Percentiles rank a stretch among this genome's conserved stretches.
Conservation (phyloP, 1,139 yeast species). For the Geotrichum cucujoidarum region DNA sequence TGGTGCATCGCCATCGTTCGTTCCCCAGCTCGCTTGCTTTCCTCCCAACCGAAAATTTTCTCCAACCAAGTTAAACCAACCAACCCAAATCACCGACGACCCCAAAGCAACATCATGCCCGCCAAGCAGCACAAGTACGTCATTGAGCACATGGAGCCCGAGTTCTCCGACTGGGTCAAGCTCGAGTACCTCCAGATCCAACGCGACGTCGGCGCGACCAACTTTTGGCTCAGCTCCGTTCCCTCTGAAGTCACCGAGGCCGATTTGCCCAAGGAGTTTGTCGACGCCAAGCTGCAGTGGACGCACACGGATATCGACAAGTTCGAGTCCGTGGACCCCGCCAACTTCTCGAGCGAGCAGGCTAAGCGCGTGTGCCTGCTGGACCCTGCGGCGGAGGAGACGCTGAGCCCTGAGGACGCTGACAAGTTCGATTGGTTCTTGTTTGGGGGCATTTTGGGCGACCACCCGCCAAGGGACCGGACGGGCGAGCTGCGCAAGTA, state of each 20-base stretch:
- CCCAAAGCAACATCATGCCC: neutral
- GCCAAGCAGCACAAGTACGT: constrained; percentile 66
- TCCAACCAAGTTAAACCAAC: neutral
- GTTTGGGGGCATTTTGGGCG: constrained; percentile 94
- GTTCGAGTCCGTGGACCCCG: constrained; percentile 40
- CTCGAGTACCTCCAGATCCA: constrained; percentile 82
- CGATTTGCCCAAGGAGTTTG: constrained; percentile 61
- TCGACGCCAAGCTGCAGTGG: constrained; percentile 69
- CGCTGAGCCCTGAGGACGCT: constrained; percentile 65
- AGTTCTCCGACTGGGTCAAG: constrained; percentile 93
- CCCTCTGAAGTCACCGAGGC: constrained; percentile 49
- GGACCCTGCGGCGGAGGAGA: constrained; percentile 80
- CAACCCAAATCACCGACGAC: neutral
- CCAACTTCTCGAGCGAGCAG: constrained; percentile 38
- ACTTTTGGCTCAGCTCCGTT: constrained; percentile 72
- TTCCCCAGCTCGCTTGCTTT: too few relatives aligned
- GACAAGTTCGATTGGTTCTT: constrained; percentile 74
- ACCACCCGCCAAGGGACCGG: constrained; percentile 94
- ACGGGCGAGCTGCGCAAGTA: constrained; percentile 85
- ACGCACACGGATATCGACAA: constrained; percentile 67
- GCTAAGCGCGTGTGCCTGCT: constrained; percentile 70
- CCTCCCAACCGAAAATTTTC: constrained; percentile 8
- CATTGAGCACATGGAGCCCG: constrained; percentile 96
- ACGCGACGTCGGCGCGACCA: constrained; percentile 71
- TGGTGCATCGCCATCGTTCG: too few relatives aligned